Percentiles rank a stretch among this genome's conserved stretches.
phyloP scores from a whole-genome alignment of 768 basidiomycete genomes.

The Collybiopsis luxurians region DNA sequence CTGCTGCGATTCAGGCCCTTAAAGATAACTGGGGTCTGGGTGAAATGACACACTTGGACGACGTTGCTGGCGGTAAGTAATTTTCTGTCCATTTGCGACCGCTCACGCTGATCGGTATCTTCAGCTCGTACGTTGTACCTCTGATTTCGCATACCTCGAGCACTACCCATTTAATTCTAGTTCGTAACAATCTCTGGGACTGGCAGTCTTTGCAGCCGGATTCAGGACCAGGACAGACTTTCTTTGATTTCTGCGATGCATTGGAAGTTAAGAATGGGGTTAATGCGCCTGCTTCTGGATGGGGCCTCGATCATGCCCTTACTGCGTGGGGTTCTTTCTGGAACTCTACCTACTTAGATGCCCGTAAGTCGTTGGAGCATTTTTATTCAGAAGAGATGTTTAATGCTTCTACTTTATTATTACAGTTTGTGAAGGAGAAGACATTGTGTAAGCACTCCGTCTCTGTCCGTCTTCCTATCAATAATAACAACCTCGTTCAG shows the following conservation, averaged over 20 bases:
- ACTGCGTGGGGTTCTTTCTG: conserved; percentile 43
- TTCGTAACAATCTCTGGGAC: conserved; percentile 35
- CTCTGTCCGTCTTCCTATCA: background rate
- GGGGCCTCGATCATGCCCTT: conserved; percentile 44
- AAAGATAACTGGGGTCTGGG: conserved; percentile 42
- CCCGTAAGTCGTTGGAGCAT: too few relatives aligned
- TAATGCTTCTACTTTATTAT: background rate
- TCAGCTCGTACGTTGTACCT: conserved; percentile 5
- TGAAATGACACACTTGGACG: conserved; percentile 38
- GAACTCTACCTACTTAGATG: conserved; percentile 27
- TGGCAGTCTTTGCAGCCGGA: conserved; percentile 47
- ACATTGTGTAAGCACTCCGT: conserved; percentile 42
- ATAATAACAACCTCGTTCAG: conserved; percentile 7
- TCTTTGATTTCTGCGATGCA: conserved; percentile 46
- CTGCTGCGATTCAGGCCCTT: conserved; percentile 30
- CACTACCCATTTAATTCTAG: background rate
- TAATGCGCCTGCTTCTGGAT: conserved; percentile 32
- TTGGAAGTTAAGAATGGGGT: conserved; percentile 45
- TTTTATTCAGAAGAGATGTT: too few relatives aligned
- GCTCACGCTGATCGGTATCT: background rate
- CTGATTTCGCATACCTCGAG: background rate
- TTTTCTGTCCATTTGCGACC: background rate
- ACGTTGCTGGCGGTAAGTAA: conserved; percentile 41
- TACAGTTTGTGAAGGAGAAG: conserved; percentile 49
- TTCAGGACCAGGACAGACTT: conserved; percentile 27